A percentile compares a stretch with the other conserved stretches of the same genome.
Evolutionary conservation across 1,139 yeast genomes (phyloP).

Genomic region (Pichia sp.): DNA sequence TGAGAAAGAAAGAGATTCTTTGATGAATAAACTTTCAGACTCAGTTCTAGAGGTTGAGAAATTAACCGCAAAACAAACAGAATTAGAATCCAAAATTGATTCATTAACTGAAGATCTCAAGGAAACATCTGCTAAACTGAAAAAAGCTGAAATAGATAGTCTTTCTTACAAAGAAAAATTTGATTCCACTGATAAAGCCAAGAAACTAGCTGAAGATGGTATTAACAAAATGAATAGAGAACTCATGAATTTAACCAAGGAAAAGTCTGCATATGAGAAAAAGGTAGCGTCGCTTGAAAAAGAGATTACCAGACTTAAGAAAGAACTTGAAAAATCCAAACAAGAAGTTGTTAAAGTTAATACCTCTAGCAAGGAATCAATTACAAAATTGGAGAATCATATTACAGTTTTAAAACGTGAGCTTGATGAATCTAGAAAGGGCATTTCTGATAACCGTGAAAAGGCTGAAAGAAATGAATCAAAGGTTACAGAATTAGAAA

Average conservation of each 20-base stretch:
- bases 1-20: slow-evolving; percentile 12
- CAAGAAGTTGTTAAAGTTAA: slow-evolving; percentile 17
- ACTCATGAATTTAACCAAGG: slow-evolving; percentile 56
- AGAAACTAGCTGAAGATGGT: slow-evolving; percentile 74
- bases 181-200: slow-evolving; percentile 36
- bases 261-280: slow-evolving; percentile 47
- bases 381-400: slow-evolving; percentile 16
- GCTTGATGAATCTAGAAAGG: slow-evolving; percentile 19
- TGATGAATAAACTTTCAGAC: slow-evolving; percentile 15
- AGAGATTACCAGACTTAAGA: slow-evolving; percentile 28
- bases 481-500: slow-evolving; percentile 32
- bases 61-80: slow-evolving; percentile 13
- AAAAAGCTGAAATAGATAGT: slow-evolving; percentile 31
- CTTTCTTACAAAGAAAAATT: slow-evolving; percentile 35
- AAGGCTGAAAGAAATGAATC: slow-evolving; percentile 32
- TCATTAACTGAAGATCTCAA: slow-evolving; percentile 21
- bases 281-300: slow-evolving; percentile 37
- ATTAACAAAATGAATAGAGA: slow-evolving; percentile 88
- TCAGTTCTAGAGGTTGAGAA: slow-evolving; percentile 18
- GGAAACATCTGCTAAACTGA: slow-evolving; percentile 28
- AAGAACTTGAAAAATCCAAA: slow-evolving; percentile 27
- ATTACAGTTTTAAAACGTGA: slow-evolving; percentile 16
- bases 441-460: slow-evolving; percentile 27
- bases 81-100: slow-evolving; percentile 20
- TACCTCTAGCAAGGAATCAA: slow-evolving; percentile 24